These are phyloP conservation scores for Boletus semigastroideus DNA, from an alignment of 1,284 basidiomycete species.

Conservation along the genomic window DNA sequence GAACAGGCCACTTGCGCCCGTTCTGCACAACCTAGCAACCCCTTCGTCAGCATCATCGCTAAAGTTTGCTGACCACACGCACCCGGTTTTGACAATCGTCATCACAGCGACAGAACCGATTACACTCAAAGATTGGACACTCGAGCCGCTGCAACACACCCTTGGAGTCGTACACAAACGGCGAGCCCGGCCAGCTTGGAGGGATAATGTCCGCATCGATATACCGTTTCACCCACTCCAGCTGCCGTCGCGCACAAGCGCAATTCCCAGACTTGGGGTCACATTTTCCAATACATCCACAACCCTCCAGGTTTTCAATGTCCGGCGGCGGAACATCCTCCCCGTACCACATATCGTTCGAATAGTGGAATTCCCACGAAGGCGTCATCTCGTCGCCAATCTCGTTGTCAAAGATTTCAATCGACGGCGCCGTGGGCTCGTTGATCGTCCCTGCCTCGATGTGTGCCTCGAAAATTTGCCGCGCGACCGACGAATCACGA, in stretches of 20 bases:
- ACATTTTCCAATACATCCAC: constrained; percentile 73
- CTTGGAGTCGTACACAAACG: constrained; percentile 64
- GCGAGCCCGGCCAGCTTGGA: constrained; percentile 25
- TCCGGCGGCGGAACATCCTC: constrained; percentile 68
- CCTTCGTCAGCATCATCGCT: background rate
- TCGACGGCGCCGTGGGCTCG: constrained; percentile 65
- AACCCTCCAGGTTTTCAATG: constrained; percentile 56
- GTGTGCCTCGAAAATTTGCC: constrained; percentile 52
- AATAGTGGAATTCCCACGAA: constrained; percentile 76
- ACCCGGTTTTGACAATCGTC: constrained; percentile 83
- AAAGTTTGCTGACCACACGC: constrained; percentile 5
- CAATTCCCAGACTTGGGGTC: constrained; percentile 69
- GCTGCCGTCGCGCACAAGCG: constrained; percentile 63
- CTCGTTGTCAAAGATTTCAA: constrained; percentile 59
- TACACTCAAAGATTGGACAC: constrained; percentile 85
- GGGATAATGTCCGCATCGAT: constrained; percentile 37
- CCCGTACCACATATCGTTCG: constrained; percentile 73
- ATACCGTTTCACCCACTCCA: constrained; percentile 36
- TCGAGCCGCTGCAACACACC: constrained; percentile 52
- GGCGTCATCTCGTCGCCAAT: constrained; percentile 67
- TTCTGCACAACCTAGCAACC: constrained; percentile 74
- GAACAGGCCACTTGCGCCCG: constrained; percentile 64
- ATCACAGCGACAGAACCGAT: constrained; percentile 77
- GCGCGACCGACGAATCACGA: constrained; percentile 37
- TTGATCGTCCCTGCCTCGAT: constrained; percentile 57